Conservation (phyloP, 2,329 filamentous ascomycete species). For the Setomelanomma holmii region DNA sequence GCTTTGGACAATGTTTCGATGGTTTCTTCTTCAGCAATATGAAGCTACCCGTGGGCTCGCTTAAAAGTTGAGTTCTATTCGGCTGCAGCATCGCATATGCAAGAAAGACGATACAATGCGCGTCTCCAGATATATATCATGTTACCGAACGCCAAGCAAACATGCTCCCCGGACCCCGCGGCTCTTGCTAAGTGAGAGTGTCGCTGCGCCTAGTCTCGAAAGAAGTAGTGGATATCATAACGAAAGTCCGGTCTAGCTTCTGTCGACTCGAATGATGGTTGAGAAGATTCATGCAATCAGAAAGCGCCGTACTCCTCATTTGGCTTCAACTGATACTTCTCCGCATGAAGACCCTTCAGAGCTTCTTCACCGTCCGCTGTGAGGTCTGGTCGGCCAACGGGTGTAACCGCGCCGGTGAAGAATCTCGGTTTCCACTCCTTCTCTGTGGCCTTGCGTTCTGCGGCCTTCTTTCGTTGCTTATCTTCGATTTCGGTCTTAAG, state of each 20-base stretch:
- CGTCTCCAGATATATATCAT: constrained; percentile 1
- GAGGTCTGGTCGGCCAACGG: constrained; percentile 67
- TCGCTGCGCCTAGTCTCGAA: not conserved
- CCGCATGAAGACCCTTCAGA: constrained; percentile 63
- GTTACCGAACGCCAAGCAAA: constrained; percentile 15
- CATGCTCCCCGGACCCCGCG: constrained; percentile 15
- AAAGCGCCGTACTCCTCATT: constrained; percentile 53
- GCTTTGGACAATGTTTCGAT: not conserved
- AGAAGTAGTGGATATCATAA: constrained; percentile 18
- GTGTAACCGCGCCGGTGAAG: constrained; percentile 71
- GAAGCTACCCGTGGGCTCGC: not conserved
- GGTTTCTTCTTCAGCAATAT: not conserved
- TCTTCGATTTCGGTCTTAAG: constrained; percentile 94
- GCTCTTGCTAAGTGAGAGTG: constrained; percentile 17
- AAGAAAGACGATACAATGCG: constrained; percentile 2
- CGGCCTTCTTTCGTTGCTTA: constrained; percentile 81
- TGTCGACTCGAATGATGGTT: not conserved
- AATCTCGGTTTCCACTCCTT: constrained; percentile 85
- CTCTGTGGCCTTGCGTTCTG: constrained; percentile 74
- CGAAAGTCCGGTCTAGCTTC: constrained; percentile 14
- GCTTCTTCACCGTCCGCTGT: constrained; percentile 67
- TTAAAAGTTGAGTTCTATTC: constrained; percentile 3
- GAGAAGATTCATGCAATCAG: constrained; percentile 9
- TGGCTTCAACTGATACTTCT: constrained; percentile 57
- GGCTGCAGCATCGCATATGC: constrained; percentile 6